phyloP scores from a whole-genome alignment of 2,329 filamentous ascomycete species.

The Rhynchosporium secalis region DNA sequence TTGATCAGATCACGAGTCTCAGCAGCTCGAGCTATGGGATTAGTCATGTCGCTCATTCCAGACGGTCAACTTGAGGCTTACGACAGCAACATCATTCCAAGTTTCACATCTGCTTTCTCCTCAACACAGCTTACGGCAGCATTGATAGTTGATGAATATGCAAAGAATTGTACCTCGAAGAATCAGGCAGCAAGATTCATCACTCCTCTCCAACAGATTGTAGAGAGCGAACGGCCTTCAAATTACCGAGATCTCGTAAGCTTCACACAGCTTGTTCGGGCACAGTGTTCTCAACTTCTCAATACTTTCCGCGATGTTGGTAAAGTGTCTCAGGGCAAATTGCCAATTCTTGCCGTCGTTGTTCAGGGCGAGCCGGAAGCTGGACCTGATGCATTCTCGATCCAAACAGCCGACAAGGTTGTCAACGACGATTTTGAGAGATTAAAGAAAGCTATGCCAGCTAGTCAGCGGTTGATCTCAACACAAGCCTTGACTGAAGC shows the following conservation, averaged over 20 bases:
- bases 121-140: slow-evolving; percentile 84
- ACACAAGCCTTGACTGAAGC: slow-evolving; percentile 78
- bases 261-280: slow-evolving; percentile 83
- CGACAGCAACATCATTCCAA: slow-evolving; percentile 63
- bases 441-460: slow-evolving; percentile 84
- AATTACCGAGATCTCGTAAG: slow-evolving; percentile 90
- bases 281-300: slow-evolving; percentile 86
- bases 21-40: slow-evolving; percentile 81
- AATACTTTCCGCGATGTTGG: slow-evolving; percentile 91
- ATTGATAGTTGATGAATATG: slow-evolving; percentile 86
- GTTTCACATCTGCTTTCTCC: slow-evolving; percentile 71
- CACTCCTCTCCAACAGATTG: slow-evolving; percentile 67
- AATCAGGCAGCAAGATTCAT: slow-evolving; percentile 59
- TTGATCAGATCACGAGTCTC: slow-evolving; percentile 88
- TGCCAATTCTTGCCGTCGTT: slow-evolving; percentile 82
- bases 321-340: slow-evolving; percentile 71
- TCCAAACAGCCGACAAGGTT: slow-evolving; percentile 84
- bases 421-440: slow-evolving; percentile 82
- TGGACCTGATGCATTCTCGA: slow-evolving; percentile 87
- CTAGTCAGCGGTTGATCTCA: slow-evolving; percentile 83
- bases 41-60: slow-evolving; percentile 79
- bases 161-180: slow-evolving; percentile 55
- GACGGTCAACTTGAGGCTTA: slow-evolving; percentile 60
- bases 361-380: slow-evolving; percentile 93
- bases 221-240: slow-evolving; percentile 77